Evolutionary conservation across 1,284 basidiomycete species (phyloP).

Genomic region (Trichosporon sp.): DNA sequence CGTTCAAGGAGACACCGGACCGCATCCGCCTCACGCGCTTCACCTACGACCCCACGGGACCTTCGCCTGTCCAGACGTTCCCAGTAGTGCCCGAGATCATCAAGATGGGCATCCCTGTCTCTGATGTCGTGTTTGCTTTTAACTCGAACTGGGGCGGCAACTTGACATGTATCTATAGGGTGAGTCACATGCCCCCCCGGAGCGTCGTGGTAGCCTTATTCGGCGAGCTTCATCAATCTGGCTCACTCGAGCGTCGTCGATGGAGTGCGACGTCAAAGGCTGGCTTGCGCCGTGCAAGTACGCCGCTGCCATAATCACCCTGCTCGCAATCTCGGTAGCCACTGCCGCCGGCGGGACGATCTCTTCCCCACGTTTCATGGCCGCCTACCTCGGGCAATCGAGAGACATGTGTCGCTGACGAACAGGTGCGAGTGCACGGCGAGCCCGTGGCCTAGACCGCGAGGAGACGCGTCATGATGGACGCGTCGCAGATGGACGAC

Average conservation of each 20-base stretch:
- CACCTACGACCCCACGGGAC: conserved; percentile 67
- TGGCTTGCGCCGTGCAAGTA: no score
- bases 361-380: no score
- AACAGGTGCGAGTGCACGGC: conserved; percentile 9
- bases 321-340: no score
- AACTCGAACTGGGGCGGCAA: conserved; percentile 82
- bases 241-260: no score
- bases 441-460: background rate
- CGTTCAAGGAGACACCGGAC: conserved; percentile 9
- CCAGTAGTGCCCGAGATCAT: conserved; percentile 63
- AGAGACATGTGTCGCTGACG: conserved; percentile 27
- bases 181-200: no score
- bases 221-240: no score
- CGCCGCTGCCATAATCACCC: no score
- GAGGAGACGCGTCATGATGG: background rate
- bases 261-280: no score
- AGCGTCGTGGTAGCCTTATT: no score
- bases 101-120: conserved; percentile 69
- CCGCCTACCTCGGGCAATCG: conserved; percentile 18
- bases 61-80: conserved; percentile 79
- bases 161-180: conserved; percentile 85
- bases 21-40: conserved; percentile 67
- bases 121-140: conserved; percentile 71
- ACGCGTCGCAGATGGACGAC: background rate
- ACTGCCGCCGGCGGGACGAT: no score